A percentile compares a stretch with the other conserved stretches of the same genome.
Evolutionary conservation across 345 rosid species (phyloP).

Genomic region (Pistacia vera): DNA sequence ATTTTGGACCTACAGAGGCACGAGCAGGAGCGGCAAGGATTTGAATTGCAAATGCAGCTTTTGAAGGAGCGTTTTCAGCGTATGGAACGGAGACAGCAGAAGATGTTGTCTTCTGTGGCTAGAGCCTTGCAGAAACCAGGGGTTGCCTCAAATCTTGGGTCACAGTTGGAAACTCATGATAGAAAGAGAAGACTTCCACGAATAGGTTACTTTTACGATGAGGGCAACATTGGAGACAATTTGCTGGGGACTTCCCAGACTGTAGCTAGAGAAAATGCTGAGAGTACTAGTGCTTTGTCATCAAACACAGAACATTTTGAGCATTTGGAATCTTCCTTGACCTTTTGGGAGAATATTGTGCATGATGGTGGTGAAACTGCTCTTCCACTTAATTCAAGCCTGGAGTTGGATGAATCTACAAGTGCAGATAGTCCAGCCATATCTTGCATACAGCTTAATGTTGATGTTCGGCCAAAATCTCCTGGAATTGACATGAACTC

Average conservation of each 20-base stretch:
- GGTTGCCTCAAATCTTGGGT: conserved; percentile 54
- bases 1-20: conserved; percentile 52
- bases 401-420: conserved; percentile 73
- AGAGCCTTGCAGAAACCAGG: conserved; percentile 69
- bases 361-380: conserved; percentile 37
- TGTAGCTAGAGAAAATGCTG: conserved; percentile 36
- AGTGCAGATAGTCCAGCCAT: conserved; percentile 66
- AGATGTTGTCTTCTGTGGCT: conserved; percentile 51
- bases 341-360: conserved; percentile 68
- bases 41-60: conserved; percentile 52
- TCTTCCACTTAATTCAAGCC: conserved; percentile 31
- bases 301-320: conserved; percentile 56
- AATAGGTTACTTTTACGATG: conserved; percentile 47
- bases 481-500: conserved; percentile 87
- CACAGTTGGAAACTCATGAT: conserved; percentile 51
- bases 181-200: conserved; percentile 72
- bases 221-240: conserved; percentile 41
- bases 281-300: conserved; percentile 30
- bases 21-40: conserved; percentile 57
- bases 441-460: conserved; percentile 54
- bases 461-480: conserved; percentile 51
- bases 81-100: conserved; percentile 63
- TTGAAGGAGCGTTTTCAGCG: conserved; percentile 67
- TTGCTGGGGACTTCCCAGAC: conserved; percentile 37
- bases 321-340: conserved; percentile 66